Base-by-base conservation (phyloP, 257 asterid species). In the Vinca minor region DNA sequence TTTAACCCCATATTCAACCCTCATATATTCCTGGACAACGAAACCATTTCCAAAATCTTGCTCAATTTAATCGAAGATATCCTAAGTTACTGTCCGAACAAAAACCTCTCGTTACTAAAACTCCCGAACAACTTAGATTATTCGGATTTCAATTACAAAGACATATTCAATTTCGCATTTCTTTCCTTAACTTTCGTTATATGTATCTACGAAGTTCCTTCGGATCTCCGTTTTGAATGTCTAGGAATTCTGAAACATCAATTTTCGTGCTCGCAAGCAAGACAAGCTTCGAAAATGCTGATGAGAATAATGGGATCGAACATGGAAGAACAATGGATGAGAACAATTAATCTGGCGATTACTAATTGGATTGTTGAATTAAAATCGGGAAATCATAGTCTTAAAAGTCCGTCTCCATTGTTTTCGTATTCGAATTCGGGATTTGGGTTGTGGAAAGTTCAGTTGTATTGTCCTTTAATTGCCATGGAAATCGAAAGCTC, bases 361-460 rank as follows among this genome's bases (percentile, higher is more conserved):
- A 88, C 98, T 0, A 88, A 84, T 64, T 91, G 98, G 97, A 71
- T 83, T 4, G 31, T 59, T 1, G 96, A 90, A 49, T 50, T 69
- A 2, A 74, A 68, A 25, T 80, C 77, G 1, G 62, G 70, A 6
- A 56, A 8, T 32, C 59, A n/a, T 12, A 49, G 23, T 2, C 42
- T 77, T 8, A 78, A 48, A 44, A 69, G 83, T 8, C 96, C 89
- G 0, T 86, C 87, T 2, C 75, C 87, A 0, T 62, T 87, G 82
- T 91, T 88, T 66, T 82, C 88, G 0, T 81, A 88, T 70, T 74
- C 95, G 2, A 8, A 71, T 44, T 80, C 94, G 10, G 70, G 64
- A 7, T 62, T 35, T 3, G 96, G 98, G 69, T 45, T 88, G 54
- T 91, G 96, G 98, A 91, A 91, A 59, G 88, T 91, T 29, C 96